Conservation (phyloP, 805 yeast genomes). For the Barnettozyma siamensis region DNA sequence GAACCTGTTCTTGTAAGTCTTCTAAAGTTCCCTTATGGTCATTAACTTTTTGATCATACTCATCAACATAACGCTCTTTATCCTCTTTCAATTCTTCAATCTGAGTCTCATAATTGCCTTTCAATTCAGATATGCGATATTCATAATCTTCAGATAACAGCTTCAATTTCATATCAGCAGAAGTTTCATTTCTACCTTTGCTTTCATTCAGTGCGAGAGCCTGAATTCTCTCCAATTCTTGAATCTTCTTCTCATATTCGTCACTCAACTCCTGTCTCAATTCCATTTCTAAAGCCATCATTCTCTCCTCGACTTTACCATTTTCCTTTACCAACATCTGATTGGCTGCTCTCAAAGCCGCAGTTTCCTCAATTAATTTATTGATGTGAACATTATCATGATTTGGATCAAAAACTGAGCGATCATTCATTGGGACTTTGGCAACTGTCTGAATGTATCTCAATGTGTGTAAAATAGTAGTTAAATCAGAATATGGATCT, state of each 20-base stretch:
- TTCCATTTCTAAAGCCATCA: constrained; percentile 22
- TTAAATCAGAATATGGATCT: constrained; percentile 22
- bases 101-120: constrained; percentile 8
- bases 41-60: neutral
- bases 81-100: neutral
- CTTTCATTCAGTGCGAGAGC: constrained; percentile 28
- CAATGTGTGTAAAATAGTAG: constrained; percentile 21
- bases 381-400: constrained; percentile 5
- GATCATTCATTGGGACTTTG: constrained; percentile 17
- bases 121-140: constrained; percentile 23
- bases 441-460: constrained; percentile 26
- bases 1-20: neutral
- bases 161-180: constrained; percentile 27
- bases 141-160: constrained; percentile 30
- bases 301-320: constrained; percentile 18
- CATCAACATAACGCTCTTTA: too few relatives aligned
- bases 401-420: constrained; percentile 16
- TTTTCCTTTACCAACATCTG: constrained; percentile 20
- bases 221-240: constrained; percentile 33
- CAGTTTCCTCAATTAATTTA: constrained; percentile 18
- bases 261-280: constrained; percentile 26
- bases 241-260: constrained; percentile 31
- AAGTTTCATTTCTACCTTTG: constrained; percentile 23
- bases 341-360: constrained; percentile 13
- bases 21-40: neutral